Evolutionary conservation across 768 basidiomycete genomes (phyloP).

Genomic region (Boletus vinaceobasis): DNA sequence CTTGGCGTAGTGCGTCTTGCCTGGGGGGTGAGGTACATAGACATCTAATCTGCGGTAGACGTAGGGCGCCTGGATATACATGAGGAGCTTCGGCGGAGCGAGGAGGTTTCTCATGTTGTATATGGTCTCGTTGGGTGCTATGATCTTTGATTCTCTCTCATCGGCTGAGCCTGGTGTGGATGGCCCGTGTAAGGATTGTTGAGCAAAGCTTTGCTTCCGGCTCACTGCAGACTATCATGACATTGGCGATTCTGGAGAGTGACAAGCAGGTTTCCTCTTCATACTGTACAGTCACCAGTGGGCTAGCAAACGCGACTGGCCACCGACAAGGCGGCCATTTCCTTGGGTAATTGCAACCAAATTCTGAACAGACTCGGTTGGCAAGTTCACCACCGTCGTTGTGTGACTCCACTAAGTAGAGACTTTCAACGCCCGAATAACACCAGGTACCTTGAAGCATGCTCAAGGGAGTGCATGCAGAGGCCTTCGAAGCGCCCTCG

Average conservation of each 20-base stretch:
- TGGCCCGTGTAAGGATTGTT: background rate
- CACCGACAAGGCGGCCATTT: no score
- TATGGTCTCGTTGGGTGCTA: constrained; percentile 21
- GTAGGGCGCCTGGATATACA: constrained; percentile 11
- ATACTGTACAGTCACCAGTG: no score
- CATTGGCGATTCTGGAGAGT: background rate
- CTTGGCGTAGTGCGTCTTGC: constrained; percentile 8
- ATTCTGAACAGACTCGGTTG: no score
- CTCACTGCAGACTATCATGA: background rate
- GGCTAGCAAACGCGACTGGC: no score
- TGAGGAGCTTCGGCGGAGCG: constrained; percentile 1
- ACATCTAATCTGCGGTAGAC: constrained; percentile 16
- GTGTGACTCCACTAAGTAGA: no score
- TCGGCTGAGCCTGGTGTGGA: background rate
- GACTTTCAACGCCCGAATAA: no score
- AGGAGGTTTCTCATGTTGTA: constrained; percentile 13
- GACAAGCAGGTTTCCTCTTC: no score
- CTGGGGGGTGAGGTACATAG: constrained; percentile 12
- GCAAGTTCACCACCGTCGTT: no score
- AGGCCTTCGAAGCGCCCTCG: no score
- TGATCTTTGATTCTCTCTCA: constrained; percentile 11
- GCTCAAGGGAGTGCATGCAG: no score
- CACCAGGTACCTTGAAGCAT: no score
- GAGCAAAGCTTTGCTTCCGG: background rate
- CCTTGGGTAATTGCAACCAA: no score